These are phyloP conservation scores for Pythium rhizo-oryzae DNA, from an alignment of 352 stramenopile species.

Conservation along the genomic window DNA sequence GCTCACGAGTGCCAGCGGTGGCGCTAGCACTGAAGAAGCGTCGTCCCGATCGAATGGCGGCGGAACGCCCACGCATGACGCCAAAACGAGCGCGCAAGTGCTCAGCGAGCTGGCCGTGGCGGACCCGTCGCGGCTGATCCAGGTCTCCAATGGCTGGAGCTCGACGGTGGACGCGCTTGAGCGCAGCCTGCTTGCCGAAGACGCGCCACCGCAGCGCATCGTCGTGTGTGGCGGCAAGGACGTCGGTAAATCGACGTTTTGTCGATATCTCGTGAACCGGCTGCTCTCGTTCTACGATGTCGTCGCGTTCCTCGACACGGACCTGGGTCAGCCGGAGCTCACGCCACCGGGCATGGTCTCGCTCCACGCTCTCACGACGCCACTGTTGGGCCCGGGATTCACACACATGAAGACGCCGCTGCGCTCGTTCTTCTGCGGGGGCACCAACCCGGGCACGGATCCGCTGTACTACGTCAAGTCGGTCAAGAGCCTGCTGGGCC, in stretches of 20 bases:
- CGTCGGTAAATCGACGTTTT: slow-evolving; percentile 96
- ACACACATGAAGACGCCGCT: slow-evolving; percentile 87
- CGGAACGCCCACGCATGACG: neutral
- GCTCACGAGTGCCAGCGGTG: neutral
- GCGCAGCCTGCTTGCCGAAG: slow-evolving; percentile 32
- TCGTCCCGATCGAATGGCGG: neutral
- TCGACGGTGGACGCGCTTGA: slow-evolving; percentile 48
- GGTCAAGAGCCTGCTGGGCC: slow-evolving; percentile 62
- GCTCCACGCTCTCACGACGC: slow-evolving; percentile 87
- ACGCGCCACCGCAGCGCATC: slow-evolving; percentile 49
- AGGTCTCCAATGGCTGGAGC: slow-evolving; percentile 66
- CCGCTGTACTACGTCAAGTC: slow-evolving; percentile 76
- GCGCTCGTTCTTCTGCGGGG: slow-evolving; percentile 76
- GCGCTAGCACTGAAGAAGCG: neutral
- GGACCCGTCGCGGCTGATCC: slow-evolving; percentile 65
- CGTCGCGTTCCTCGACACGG: slow-evolving; percentile 95
- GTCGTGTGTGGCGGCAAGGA: slow-evolving; percentile 95
- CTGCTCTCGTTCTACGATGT: slow-evolving; percentile 70
- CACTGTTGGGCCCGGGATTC: slow-evolving; percentile 92
- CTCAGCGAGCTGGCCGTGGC: slow-evolving; percentile 55
- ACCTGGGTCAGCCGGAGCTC: slow-evolving; percentile 96
- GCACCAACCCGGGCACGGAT: slow-evolving; percentile 74
- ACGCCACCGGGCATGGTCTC: slow-evolving; percentile 93
- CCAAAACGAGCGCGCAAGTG: slow-evolving; percentile 49
- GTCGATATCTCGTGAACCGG: slow-evolving; percentile 93